Conservation (phyloP, 192 early-diverging fungal genomes). For the Coemansia sp. region DNA sequence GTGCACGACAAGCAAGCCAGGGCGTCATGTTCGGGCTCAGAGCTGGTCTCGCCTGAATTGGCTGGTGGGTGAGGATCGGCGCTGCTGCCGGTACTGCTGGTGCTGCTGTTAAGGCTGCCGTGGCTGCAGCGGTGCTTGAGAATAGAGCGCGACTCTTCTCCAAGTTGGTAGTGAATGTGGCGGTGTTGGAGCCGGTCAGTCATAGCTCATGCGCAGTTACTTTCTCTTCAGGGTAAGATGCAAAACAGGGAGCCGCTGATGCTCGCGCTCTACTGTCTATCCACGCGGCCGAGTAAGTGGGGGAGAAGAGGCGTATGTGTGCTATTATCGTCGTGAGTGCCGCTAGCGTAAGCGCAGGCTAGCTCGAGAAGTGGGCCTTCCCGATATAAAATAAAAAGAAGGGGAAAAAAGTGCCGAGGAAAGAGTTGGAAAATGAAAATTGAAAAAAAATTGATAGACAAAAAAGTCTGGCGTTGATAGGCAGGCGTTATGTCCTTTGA, state of each 20-base stretch:
- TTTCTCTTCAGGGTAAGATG: not conserved
- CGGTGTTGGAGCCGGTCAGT: constrained; percentile 12
- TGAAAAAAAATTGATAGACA: not conserved
- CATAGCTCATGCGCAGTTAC: constrained; percentile 9
- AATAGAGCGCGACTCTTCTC: constrained; percentile 20
- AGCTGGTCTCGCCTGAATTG: not conserved
- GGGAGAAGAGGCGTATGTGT: not conserved
- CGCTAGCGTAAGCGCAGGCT: not conserved
- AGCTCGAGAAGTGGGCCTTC: not conserved
- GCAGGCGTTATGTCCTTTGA: not conserved
- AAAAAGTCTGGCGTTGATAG: not conserved
- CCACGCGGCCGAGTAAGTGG: not conserved
- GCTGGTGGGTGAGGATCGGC: constrained; percentile 8
- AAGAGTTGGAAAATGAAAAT: not conserved
- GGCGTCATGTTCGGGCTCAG: constrained; percentile 27
- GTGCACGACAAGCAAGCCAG: constrained; percentile 37
- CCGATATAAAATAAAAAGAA: not conserved
- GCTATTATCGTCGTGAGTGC: not conserved
- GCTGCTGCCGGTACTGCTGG: constrained; percentile 18
- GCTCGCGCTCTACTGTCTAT: constrained; percentile 1
- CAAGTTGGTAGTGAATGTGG: constrained; percentile 7
- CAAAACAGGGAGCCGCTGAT: not conserved
- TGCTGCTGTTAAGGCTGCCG: constrained; percentile 31
- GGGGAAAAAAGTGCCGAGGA: not conserved
- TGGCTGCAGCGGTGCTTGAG: constrained; percentile 32